phyloP scores from a whole-genome alignment of 371 early-diverging fungal species.

The Funneliformis caledonium region DNA sequence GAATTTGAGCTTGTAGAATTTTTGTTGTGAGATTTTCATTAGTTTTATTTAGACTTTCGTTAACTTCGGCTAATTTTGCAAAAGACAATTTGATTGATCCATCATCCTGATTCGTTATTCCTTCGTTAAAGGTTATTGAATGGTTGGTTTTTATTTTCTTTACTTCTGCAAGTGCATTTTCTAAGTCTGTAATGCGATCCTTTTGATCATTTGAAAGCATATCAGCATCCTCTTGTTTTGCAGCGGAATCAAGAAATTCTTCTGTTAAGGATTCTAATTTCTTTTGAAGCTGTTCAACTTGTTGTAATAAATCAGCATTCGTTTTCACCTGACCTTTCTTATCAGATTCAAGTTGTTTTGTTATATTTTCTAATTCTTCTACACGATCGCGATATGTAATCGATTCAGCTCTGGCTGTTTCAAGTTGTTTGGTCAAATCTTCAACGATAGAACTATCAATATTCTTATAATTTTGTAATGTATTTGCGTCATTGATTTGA shows the following conservation, averaged over 20 bases:
- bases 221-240: conserved; percentile 15
- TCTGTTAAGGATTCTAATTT: conserved; percentile 18
- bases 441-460: not conserved
- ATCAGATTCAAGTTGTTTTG: conserved; percentile 29
- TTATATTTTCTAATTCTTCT: conserved; percentile 15
- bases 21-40: conserved; percentile 21
- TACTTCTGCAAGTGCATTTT: not conserved
- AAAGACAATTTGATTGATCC: not conserved
- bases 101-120: not conserved
- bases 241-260: conserved; percentile 14
- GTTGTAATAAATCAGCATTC: not conserved
- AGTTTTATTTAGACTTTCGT: conserved; percentile 13
- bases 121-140: not conserved
- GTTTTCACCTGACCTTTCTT: not conserved
- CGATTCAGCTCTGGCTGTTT: not conserved
- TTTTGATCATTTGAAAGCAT: conserved; percentile 4
- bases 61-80: conserved; percentile 2
- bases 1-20: not conserved
- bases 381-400: conserved; percentile 15
- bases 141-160: not conserved
- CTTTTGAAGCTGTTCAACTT: conserved; percentile 1
- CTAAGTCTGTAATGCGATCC: conserved; percentile 3
- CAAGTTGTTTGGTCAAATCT: conserved; percentile 6
- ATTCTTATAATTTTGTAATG: not conserved
- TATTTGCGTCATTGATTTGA: conserved; percentile 7